Base-by-base conservation (phyloP, 2,329 filamentous ascomycete genomes). In the Exophiala viscosa region DNA sequence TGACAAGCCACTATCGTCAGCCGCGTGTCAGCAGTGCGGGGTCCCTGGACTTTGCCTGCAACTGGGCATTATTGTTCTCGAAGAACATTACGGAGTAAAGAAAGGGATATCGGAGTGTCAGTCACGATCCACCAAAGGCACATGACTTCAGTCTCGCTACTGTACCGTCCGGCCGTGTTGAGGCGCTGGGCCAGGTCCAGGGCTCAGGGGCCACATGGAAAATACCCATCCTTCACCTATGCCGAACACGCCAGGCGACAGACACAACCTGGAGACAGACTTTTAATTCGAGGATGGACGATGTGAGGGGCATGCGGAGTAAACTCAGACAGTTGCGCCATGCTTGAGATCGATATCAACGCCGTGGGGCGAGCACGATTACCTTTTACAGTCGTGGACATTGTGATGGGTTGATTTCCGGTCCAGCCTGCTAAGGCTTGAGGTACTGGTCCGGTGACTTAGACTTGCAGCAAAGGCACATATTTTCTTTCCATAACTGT, bases 191-290 rank as follows among this genome's bases (percentile, higher is more conserved):
- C 23, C 23, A 28, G 23, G 23, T 28, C 23, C 8, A 28, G 23
- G 8, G 23, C 23, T 7, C 23, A 28, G 23, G 23, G 23, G 23
- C 23, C 23, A 7, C 23, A 28, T 7, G 50, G 50, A 52, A 35
- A 52, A 52, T 52, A 52, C 50, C 50, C 50, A 52, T 33, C 39
- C 50, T 52, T 44, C 44, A 52, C 50, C 43, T 23, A 31, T 20
- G 40, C 9, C 9, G 9, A 23, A 18, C 36, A 28, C 40, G 8
- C 20, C 9, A 31, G 18, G 17, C 9, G 23, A 28, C 23, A 28
- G 23, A 28, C 23, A 28, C 23, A 28, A 31, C 40, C 40, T 17
- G 40, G 18, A 42, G n/a, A 13, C 28, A 23, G 23, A 35, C 42
- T 18, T 28, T 28, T 28, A 28, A 28, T 28, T 28, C 23, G 23